These are phyloP conservation scores for Chaetomium strumarium DNA, from an alignment of 2,329 filamentous ascomycete species.

Conservation along the genomic window DNA sequence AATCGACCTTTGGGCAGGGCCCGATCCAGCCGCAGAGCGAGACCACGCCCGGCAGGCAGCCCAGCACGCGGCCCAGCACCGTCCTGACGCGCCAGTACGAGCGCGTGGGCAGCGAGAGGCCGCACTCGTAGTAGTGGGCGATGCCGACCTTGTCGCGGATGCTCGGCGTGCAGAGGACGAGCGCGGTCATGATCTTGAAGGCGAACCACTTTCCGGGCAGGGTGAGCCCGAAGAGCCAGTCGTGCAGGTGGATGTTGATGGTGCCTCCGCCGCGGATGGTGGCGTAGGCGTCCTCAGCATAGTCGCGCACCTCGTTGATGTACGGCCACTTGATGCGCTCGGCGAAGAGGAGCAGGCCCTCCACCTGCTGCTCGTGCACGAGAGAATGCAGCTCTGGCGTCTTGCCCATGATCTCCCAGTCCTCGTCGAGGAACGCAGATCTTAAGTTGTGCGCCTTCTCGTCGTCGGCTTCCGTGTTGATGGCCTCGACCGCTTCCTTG, in stretches of 20 bases:
- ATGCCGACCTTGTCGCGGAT: background rate
- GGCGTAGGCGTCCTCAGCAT: conserved; percentile 9
- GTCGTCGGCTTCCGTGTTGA: too few relatives aligned
- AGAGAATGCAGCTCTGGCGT: background rate
- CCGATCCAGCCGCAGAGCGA: conserved; percentile 12
- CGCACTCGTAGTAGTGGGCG: conserved; percentile 5
- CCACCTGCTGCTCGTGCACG: conserved; percentile 8
- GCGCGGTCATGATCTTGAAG: conserved; percentile 12
- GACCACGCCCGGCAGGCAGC: conserved; percentile 2
- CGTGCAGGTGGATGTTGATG: conserved; percentile 4
- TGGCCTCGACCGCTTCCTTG: too few relatives aligned
- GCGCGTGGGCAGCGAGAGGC: conserved; percentile 3
- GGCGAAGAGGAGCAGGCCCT: conserved; percentile 10
- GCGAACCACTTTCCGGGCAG: conserved; percentile 9
- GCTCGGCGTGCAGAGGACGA: conserved; percentile 7
- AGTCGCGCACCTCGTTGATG: conserved; percentile 9
- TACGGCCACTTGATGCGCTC: conserved; percentile 11
- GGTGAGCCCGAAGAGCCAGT: conserved; percentile 8
- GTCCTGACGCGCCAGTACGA: conserved; percentile 9
- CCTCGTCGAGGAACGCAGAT: too few relatives aligned
- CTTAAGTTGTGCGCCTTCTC: too few relatives aligned
- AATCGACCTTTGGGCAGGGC: conserved; percentile 1
- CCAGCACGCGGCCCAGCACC: conserved; percentile 10
- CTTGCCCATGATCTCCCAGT: too few relatives aligned
- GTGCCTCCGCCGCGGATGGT: conserved; percentile 2